Evolutionary conservation across 257 asterid genomes (phyloP).

Genomic region (Solanum okadae): DNA sequence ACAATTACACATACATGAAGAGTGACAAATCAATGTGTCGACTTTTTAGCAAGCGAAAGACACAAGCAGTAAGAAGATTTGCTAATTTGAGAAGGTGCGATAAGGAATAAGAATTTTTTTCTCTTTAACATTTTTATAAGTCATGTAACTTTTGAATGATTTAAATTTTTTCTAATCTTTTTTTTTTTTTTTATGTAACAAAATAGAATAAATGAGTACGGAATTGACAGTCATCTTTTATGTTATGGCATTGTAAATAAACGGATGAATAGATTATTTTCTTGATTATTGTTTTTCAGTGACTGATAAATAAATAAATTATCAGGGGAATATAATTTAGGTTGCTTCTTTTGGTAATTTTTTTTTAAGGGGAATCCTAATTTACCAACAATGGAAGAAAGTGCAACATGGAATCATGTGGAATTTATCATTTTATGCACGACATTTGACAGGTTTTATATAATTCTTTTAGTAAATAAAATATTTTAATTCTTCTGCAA

Average conservation of each 20-base stretch:
- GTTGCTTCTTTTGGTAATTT: neutral
- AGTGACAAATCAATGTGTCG: neutral
- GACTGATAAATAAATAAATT: neutral
- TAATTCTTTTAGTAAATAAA: neutral
- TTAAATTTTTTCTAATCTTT: neutral
- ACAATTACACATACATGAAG: neutral
- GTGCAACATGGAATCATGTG: neutral
- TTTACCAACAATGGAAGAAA: neutral
- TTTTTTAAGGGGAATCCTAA: neutral
- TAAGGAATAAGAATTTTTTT: neutral
- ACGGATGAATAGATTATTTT: neutral
- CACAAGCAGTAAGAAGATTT: neutral
- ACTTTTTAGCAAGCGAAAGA: neutral
- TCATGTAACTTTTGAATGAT: neutral
- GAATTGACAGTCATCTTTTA: neutral
- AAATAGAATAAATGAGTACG: neutral
- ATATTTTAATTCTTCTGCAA: neutral
- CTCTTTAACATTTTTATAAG: neutral
- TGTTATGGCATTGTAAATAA: neutral
- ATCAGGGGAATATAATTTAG: neutral
- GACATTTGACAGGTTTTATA: neutral
- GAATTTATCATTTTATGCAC: neutral
- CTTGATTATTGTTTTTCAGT: neutral
- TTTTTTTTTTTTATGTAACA: neutral
- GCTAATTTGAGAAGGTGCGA: neutral